Evolutionary conservation across 495 filamentous ascomycete genomes (phyloP).

Genomic region (Lepidopterella palustris): DNA sequence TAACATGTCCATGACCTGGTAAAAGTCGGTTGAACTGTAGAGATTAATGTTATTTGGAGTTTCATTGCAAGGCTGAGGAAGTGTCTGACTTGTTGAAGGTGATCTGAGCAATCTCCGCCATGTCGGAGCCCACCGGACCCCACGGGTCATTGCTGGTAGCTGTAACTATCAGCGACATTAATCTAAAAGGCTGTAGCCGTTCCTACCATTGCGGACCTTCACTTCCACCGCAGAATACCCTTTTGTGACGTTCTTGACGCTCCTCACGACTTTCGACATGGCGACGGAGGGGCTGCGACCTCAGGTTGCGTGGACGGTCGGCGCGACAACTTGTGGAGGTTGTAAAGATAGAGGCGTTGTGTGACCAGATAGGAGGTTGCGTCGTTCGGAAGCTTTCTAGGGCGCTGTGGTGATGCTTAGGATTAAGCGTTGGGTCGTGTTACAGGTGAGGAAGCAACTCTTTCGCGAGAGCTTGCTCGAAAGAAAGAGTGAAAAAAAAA

Average conservation of each 20-base stretch:
- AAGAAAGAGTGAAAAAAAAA: background rate
- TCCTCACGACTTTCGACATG: conserved; percentile 97
- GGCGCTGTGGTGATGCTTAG: background rate
- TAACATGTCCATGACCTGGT: conserved; percentile 99
- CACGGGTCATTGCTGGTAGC: conserved; percentile 99
- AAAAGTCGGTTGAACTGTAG: conserved; percentile 85
- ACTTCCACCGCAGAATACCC: conserved; percentile 96
- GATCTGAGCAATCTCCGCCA: conserved; percentile 96
- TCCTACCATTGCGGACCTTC: conserved; percentile 81
- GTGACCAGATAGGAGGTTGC: background rate
- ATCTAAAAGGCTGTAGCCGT: background rate
- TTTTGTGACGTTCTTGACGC: conserved; percentile 99
- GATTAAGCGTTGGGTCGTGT: background rate
- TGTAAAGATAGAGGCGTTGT: background rate
- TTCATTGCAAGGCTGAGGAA: background rate
- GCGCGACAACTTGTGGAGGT: background rate
- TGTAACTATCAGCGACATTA: conserved; percentile 37
- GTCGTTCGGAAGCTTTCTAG: background rate
- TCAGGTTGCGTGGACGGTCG: background rate
- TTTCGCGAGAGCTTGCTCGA: background rate
- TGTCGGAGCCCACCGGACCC: conserved; percentile 96
- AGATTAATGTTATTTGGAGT: background rate
- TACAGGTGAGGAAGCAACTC: background rate
- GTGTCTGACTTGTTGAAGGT: conserved; percentile 86
- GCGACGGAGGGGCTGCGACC: conserved; percentile 29